These are phyloP conservation scores for Clausena lansium DNA, from an alignment of 345 rosid genomes.

Conservation along the genomic window DNA sequence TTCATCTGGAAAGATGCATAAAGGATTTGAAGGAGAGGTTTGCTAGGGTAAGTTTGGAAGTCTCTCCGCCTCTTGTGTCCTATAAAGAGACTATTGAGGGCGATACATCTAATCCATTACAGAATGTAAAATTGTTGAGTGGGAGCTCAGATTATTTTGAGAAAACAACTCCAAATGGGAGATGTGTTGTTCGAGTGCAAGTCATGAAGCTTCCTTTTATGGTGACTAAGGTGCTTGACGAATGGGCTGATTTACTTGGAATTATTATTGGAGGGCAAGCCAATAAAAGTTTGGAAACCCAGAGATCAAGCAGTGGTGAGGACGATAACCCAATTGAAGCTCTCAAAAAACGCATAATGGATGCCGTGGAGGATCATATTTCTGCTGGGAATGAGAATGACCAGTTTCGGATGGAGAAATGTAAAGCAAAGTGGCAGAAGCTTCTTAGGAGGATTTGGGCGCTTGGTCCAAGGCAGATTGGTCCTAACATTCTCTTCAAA, in stretches of 20 bases:
- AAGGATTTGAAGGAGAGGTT: constrained; percentile 92
- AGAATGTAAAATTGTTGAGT: constrained; percentile 57
- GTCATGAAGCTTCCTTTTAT: constrained; percentile 79
- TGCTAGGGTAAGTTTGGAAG: constrained; percentile 79
- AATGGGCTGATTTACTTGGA: constrained; percentile 68
- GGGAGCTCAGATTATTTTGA: constrained; percentile 56
- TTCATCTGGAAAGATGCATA: constrained; percentile 88
- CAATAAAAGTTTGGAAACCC: constrained; percentile 46
- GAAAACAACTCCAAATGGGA: constrained; percentile 77
- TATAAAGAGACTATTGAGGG: constrained; percentile 87
- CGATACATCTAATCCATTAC: constrained; percentile 54
- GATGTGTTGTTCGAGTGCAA: constrained; percentile 67
- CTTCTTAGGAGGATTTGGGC: constrained; percentile 82
- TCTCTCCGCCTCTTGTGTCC: constrained; percentile 89
- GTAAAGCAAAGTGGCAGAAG: constrained; percentile 65
- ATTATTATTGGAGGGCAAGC: constrained; percentile 61
- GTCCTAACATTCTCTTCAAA: constrained; percentile 85
- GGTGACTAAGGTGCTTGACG: constrained; percentile 79
- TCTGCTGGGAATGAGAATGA: constrained; percentile 45
- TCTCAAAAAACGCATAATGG: constrained; percentile 48
- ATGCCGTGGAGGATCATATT: constrained; percentile 56
- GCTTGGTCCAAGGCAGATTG: constrained; percentile 87
- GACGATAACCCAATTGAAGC: constrained; percentile 56
- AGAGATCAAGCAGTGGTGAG: constrained; percentile 28
- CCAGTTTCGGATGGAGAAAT: constrained; percentile 57